Conservation (phyloP, 495 filamentous ascomycete species). For the Penicillium tannophilum region DNA sequence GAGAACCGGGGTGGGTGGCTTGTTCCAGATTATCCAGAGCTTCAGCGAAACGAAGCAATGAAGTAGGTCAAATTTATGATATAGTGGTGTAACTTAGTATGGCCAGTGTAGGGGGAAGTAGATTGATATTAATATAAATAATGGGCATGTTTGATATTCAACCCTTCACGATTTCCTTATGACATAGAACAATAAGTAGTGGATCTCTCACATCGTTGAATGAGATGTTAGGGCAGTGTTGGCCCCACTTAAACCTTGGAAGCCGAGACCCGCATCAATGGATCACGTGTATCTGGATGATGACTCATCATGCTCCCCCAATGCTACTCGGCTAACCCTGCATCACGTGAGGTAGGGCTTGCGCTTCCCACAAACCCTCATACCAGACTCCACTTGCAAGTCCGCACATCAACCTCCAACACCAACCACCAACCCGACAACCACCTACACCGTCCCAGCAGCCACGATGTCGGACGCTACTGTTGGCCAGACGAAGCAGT, state of each 20-base stretch:
- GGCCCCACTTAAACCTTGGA: slow-evolving; percentile 2
- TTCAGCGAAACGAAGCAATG: background rate
- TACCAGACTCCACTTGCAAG: slow-evolving; percentile 34
- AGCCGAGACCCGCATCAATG: background rate
- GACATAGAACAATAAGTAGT: background rate
- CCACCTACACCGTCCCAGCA: slow-evolving; percentile 49
- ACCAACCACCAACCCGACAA: slow-evolving; percentile 53
- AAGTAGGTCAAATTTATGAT: background rate
- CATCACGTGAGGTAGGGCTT: slow-evolving; percentile 36
- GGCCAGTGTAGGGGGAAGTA: background rate
- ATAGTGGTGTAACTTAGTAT: background rate
- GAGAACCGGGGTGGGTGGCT: slow-evolving; percentile 29
- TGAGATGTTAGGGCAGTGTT: background rate
- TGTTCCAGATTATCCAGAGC: slow-evolving; percentile 30
- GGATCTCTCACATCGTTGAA: background rate
- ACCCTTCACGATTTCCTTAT: too few relatives aligned
- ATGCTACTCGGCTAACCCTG: slow-evolving; percentile 24
- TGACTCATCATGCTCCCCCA: background rate
- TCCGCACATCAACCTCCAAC: slow-evolving; percentile 47
- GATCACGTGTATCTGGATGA: background rate
- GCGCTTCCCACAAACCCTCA: slow-evolving; percentile 31
- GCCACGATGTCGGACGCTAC: slow-evolving; percentile 66
- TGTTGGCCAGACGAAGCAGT: slow-evolving; percentile 80
- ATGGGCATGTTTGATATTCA: too few relatives aligned
- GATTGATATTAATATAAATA: background rate